These are phyloP conservation scores for Fagus sylvatica DNA, from an alignment of 306 rosid species.

Conservation along the genomic window DNA sequence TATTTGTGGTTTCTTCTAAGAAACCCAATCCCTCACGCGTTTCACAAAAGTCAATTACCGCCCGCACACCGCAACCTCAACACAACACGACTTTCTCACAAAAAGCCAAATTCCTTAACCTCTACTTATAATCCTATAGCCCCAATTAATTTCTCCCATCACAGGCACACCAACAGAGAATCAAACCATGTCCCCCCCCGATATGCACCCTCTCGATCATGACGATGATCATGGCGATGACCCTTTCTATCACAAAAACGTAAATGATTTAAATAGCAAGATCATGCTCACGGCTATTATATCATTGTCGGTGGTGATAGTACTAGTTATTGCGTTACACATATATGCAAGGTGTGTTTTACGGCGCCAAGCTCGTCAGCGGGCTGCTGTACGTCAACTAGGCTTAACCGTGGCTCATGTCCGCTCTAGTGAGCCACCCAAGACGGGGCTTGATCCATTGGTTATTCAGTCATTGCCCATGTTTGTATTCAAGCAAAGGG, in stretches of 20 bases:
- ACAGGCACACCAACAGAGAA: background rate
- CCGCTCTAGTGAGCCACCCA: slow-evolving; percentile 30
- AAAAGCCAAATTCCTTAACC: background rate
- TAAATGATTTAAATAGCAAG: slow-evolving; percentile 43
- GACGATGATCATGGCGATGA: background rate
- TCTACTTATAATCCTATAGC: background rate
- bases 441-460: slow-evolving; percentile 41
- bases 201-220: background rate
- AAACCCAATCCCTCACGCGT: background rate
- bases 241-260: background rate
- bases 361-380: slow-evolving; percentile 64
- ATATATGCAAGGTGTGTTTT: slow-evolving; percentile 66
- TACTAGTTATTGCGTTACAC: slow-evolving; percentile 67
- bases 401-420: slow-evolving; percentile 43
- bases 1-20: background rate
- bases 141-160: background rate
- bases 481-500: slow-evolving; percentile 26
- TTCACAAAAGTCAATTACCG: background rate
- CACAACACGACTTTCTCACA: background rate
- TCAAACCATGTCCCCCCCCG: background rate
- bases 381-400: slow-evolving; percentile 40
- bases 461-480: slow-evolving; percentile 47
- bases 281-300: slow-evolving; percentile 59
- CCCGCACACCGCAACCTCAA: background rate
- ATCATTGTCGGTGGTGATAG: slow-evolving; percentile 52